A percentile compares a stretch with the other conserved stretches of the same genome.
phyloP scores from a whole-genome alignment of 768 basidiomycete genomes.

The Xanthoconium stramineum region DNA sequence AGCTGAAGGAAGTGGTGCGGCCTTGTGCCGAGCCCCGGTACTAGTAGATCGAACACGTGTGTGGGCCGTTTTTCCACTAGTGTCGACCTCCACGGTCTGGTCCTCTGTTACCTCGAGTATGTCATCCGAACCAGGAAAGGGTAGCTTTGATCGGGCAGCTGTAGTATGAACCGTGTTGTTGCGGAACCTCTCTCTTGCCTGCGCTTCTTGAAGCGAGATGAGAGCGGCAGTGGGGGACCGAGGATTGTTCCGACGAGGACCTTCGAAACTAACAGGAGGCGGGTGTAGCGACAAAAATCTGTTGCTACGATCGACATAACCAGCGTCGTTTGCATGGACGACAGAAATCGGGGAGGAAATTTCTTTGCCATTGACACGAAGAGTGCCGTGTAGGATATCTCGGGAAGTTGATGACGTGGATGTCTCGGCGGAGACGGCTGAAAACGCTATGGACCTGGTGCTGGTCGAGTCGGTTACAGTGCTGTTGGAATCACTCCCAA shows the following conservation, averaged over 20 bases:
- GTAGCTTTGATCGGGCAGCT: conserved; percentile 23
- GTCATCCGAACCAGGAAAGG: conserved; percentile 35
- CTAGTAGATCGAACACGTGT: conserved; percentile 61
- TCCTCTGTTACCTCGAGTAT: conserved; percentile 20
- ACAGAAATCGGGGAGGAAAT: conserved; percentile 57
- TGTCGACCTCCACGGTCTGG: conserved; percentile 25
- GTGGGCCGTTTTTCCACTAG: conserved; percentile 21
- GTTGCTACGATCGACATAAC: conserved; percentile 29
- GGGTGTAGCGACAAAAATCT: conserved; percentile 34
- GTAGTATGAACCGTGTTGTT: conserved; percentile 40
- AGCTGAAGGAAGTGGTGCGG: conserved; percentile 34
- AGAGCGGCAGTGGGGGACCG: conserved; percentile 55
- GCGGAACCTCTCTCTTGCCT: conserved; percentile 61
- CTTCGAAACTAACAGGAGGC: conserved; percentile 29
- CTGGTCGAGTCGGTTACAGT: conserved; percentile 49
- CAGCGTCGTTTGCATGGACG: conserved; percentile 26
- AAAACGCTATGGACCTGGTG: conserved; percentile 34
- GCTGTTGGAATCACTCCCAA: conserved; percentile 48
- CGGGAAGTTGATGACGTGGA: conserved; percentile 27
- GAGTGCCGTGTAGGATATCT: conserved; percentile 13
- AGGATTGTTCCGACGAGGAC: conserved; percentile 51
- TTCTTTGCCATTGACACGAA: conserved; percentile 43
- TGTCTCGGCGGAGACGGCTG: conserved; percentile 35
- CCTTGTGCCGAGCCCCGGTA: conserved; percentile 51
- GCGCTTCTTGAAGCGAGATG: conserved; percentile 76